A percentile compares a stretch with the other conserved stretches of the same genome.
Conservation (phyloP, 331 rosid species). For the Spiraea crenata region DNA sequence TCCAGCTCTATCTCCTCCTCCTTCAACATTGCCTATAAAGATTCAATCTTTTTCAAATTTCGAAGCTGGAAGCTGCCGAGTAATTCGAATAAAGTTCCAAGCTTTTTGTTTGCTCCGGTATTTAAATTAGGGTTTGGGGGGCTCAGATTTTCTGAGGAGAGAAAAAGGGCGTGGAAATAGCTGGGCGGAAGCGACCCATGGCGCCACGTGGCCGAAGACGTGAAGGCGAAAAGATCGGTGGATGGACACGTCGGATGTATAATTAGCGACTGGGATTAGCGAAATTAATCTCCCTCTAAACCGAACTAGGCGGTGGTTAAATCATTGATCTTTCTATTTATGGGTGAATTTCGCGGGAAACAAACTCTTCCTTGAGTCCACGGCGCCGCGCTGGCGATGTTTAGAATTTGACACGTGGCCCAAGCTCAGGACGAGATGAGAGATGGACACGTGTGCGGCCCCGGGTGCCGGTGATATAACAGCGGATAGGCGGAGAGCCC, state of each 20-base stretch:
- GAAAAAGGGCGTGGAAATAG: not conserved
- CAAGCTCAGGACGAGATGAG: not conserved
- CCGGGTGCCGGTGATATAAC: too few relatives aligned
- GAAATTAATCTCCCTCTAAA: slow-evolving; percentile 20
- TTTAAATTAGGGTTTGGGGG: slow-evolving; percentile 6
- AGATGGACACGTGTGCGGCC: not conserved
- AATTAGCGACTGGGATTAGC: slow-evolving; percentile 19
- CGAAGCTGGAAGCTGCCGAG: not conserved
- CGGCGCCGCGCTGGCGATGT: slow-evolving; percentile 12
- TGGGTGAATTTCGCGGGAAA: slow-evolving; percentile 25
- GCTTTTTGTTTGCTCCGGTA: not conserved
- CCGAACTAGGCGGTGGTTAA: slow-evolving; percentile 23
- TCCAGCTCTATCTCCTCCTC: slow-evolving; percentile 51
- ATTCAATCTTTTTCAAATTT: too few relatives aligned
- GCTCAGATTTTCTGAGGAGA: slow-evolving; percentile 20
- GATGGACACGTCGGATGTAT: slow-evolving; percentile 34
- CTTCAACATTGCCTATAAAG: slow-evolving; percentile 5
- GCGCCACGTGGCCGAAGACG: slow-evolving; percentile 33
- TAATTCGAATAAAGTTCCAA: not conserved
- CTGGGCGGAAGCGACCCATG: not conserved
- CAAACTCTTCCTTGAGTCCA: not conserved
- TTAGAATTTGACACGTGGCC: slow-evolving; percentile 15
- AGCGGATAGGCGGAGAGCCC: not conserved
- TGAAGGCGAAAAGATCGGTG: slow-evolving; percentile 35
- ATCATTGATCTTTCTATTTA: not conserved